Evolutionary conservation across 192 early-diverging fungal species (phyloP), one percentile per base, ranked within the genome.

Genomic region (Rhizophagus prolifer): DNA sequence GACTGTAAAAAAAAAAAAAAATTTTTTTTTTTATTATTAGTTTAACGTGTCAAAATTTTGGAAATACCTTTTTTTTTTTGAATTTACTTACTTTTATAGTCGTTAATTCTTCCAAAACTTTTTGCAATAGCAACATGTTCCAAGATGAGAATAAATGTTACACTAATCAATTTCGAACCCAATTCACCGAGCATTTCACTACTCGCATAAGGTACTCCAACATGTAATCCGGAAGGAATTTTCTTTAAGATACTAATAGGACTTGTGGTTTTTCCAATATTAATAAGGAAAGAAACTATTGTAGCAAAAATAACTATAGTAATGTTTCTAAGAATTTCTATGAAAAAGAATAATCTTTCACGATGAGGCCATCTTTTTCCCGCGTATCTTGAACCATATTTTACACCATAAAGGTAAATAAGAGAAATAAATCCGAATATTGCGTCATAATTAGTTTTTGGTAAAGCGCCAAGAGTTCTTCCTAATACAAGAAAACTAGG

Each of bases 121-220:
- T 94, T 95, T 67, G 90, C 84, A 72, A 98, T 92, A 30, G 94
- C 93, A 81, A 96, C 90, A 79, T 97, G 95, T 83, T 98, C 96
- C 73, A 98, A 85, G 60, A 98, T 88, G 65, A 90, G 80, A 54
- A 96, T 85, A 6, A 98, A 83, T 28, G 92, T 82, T 21, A 93
- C 87, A 31, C 89, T 87, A 34, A 89, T 86, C 7, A 67, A 36
- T 16, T 38, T n/a, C 0, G 36, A 2, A 31, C 36, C 36, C 7
- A 38, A 38, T 8, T 38, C 7, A 6, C 7, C 5, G 9, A 67
- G 5, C 3, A 67, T 31, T 1, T 67, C 65, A 38, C 0, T 1
- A 67, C n/a, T 2, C 9, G n/a, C 21, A 7, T 38, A 0, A n/a
- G 93, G 91, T 1, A 91, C 85, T 0, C 75, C 63, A 78, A 91